Conservation (phyloP, 371 early-diverging fungal species). For the Rhizopus microsporus region DNA sequence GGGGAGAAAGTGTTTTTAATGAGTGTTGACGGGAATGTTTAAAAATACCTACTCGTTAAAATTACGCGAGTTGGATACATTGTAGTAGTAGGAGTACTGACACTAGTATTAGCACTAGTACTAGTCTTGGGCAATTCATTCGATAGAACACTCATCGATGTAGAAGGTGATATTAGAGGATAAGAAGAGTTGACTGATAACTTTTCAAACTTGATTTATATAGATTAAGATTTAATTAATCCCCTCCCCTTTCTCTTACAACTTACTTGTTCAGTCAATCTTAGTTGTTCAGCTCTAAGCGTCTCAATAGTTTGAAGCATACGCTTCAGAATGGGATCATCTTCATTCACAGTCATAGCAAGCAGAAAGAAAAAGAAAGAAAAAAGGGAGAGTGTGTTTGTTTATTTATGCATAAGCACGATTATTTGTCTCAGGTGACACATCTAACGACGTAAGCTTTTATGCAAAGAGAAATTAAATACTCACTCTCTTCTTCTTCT, state of each 20-base stretch:
- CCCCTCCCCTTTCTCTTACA: neutral
- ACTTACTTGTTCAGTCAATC: conserved; percentile 33
- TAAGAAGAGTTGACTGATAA: conserved; percentile 5
- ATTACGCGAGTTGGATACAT: conserved; percentile 51
- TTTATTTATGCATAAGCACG: neutral
- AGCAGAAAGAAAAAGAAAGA: conserved; percentile 3
- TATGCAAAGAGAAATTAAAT: neutral
- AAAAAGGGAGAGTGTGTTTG: conserved; percentile 3
- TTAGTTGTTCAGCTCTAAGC: conserved; percentile 29
- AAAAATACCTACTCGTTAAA: conserved; percentile 40
- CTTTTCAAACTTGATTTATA: conserved; percentile 8
- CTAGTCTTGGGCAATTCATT: neutral
- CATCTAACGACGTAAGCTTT: neutral
- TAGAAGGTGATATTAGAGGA: conserved; percentile 16
- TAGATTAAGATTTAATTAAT: neutral
- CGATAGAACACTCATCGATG: conserved; percentile 6
- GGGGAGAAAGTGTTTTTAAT: neutral
- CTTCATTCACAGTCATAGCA: conserved; percentile 30
- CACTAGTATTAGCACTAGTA: neutral
- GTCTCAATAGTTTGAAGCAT: conserved; percentile 33
- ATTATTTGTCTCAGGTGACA: neutral
- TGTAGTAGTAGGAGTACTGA: conserved; percentile 5
- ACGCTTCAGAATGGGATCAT: conserved; percentile 27
- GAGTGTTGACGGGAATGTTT: neutral
- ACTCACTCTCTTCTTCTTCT: conserved; percentile 4